A percentile compares a stretch with the other conserved stretches of the same genome.
Evolutionary conservation across 1,139 yeast species (phyloP).

Genomic region (Protomyces macrosporus): DNA sequence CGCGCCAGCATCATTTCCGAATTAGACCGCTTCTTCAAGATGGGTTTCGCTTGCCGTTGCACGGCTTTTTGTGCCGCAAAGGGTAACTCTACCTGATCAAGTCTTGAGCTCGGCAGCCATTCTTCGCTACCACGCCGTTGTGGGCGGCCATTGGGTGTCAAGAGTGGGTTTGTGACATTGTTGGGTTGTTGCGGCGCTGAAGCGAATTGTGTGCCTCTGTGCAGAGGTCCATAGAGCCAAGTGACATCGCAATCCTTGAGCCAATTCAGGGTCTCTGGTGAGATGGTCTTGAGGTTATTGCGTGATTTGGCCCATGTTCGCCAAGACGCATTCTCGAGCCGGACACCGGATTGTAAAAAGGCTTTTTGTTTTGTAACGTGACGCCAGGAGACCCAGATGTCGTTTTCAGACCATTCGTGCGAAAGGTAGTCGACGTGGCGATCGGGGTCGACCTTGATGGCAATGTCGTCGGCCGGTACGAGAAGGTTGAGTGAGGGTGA

Average conservation of each 20-base stretch:
- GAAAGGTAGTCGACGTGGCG: constrained; percentile 91
- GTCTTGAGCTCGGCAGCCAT: not conserved
- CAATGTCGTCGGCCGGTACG: constrained; percentile 65
- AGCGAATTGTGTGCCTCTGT: constrained; percentile 31
- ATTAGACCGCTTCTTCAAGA: constrained; percentile 72
- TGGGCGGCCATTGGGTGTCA: not conserved
- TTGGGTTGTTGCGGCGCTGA: not conserved
- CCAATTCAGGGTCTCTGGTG: constrained; percentile 72
- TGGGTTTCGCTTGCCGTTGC: constrained; percentile 49
- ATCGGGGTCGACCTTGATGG: constrained; percentile 71
- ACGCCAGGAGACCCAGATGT: constrained; percentile 91
- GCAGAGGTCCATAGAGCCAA: constrained; percentile 82
- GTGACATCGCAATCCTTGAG: constrained; percentile 77
- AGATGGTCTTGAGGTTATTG: constrained; percentile 62
- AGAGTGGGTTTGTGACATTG: not conserved
- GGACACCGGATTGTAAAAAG: constrained; percentile 51
- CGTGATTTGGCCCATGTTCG: constrained; percentile 83
- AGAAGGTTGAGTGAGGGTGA: constrained; percentile 22
- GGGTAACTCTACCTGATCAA: not conserved
- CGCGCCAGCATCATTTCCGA: constrained; percentile 57
- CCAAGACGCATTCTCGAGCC: constrained; percentile 81
- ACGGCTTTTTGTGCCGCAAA: constrained; percentile 32
- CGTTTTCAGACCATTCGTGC: constrained; percentile 91
- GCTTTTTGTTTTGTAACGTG: constrained; percentile 78
- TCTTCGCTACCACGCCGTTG: not conserved